phyloP scores from a whole-genome alignment of 257 asterid species.

The Solanum pennellii region DNA sequence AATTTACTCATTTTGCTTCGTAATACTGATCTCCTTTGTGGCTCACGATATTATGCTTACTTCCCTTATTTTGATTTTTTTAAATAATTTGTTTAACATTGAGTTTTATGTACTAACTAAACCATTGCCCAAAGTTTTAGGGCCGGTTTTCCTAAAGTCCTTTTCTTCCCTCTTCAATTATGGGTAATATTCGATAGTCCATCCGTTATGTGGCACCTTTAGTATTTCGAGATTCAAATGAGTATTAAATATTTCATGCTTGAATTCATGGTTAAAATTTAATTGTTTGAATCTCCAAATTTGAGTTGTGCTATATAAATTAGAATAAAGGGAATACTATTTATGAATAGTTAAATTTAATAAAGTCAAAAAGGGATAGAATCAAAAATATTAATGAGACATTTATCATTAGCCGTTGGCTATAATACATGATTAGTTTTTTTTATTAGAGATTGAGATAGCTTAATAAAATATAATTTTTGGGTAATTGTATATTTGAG shows the following conservation, averaged over 20 bases:
- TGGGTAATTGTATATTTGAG: neutral
- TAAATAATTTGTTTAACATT: neutral
- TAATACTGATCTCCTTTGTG: neutral
- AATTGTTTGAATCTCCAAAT: neutral
- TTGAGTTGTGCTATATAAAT: too few relatives aligned
- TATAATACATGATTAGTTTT: neutral
- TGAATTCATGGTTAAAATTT: neutral
- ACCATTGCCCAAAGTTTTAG: neutral
- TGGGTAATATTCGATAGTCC: neutral
- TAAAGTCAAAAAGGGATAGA: too few relatives aligned
- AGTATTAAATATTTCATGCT: neutral
- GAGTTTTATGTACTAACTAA: neutral
- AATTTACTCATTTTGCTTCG: neutral
- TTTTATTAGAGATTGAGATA: neutral
- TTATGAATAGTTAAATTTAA: neutral
- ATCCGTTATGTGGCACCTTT: neutral
- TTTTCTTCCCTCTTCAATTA: neutral
- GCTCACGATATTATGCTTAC: neutral
- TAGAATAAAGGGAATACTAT: too few relatives aligned
- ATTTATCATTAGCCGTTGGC: neutral
- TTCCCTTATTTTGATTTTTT: too few relatives aligned
- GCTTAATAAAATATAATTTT: neutral
- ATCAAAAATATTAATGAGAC: neutral
- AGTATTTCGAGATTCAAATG: neutral
- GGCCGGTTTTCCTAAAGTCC: neutral